Percentiles rank a stretch among this genome's conserved stretches.
Conservation (phyloP, 2,329 filamentous ascomycete genomes). For the Albophoma yamanashiensis region DNA sequence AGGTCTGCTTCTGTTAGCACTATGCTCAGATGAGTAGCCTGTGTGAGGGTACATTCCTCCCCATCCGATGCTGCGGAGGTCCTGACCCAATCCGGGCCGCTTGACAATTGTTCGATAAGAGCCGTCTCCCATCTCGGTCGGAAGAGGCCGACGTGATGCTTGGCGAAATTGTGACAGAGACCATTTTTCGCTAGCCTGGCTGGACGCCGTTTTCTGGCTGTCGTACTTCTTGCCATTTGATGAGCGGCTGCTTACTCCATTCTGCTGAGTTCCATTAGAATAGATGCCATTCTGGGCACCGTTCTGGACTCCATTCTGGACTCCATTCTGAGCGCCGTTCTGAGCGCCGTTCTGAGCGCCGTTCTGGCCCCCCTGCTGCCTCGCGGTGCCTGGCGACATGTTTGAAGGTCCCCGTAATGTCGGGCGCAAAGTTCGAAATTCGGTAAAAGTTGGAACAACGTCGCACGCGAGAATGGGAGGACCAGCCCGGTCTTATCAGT, state of each 20-base stretch:
- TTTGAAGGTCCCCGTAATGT: background rate
- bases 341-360: background rate
- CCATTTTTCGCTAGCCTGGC: constrained; percentile 1
- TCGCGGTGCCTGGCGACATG: background rate
- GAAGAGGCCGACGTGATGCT: constrained; percentile 50
- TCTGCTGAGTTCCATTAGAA: constrained; percentile 7
- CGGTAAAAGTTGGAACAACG: background rate
- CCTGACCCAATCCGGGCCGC: constrained; percentile 40
- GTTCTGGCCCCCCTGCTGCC: background rate
- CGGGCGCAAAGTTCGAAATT: background rate
- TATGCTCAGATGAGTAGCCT: no score
- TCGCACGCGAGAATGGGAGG: background rate
- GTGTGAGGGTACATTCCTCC: constrained; percentile 22
- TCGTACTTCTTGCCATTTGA: background rate
- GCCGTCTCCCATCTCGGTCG: constrained; percentile 53
- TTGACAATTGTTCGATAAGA: constrained; percentile 39
- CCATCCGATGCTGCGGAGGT: constrained; percentile 44
- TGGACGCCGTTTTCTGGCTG: background rate
- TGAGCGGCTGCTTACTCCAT: constrained; percentile 2
- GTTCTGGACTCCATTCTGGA: no score
- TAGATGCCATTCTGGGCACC: constrained; percentile 13
- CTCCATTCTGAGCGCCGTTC: background rate
- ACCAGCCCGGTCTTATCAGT: background rate
- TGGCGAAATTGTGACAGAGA: constrained; percentile 21
- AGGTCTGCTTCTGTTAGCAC: constrained; percentile 35